Base-by-base conservation (phyloP, 2,329 filamentous ascomycete genomes). In the Cordyceps pruinosa region DNA sequence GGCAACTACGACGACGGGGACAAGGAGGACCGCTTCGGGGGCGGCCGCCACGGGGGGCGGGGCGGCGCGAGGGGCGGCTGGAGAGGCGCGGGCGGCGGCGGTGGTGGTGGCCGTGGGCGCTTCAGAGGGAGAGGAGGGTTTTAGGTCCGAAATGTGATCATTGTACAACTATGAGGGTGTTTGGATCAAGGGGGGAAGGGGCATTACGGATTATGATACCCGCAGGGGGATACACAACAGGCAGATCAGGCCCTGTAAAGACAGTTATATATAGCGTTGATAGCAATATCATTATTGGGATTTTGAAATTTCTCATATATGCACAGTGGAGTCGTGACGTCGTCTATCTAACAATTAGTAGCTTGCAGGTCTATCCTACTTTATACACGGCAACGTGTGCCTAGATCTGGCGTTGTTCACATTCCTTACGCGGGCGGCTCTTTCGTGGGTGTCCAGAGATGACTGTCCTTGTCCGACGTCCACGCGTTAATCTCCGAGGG, bases 391-490 rank as follows among this genome's bases (percentile, higher is more conserved):
- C 46, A 32, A 44, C 26, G 21, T 45, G 28, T 49, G 46, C 28
- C 28, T 35, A 32, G 19, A 13, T 26, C 21, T 23, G 6, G 25
- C 34, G 46, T 8, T 21, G 8, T 42, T 25, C 5, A 1, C 6
- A 8, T 5, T 19, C 9, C 12, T 34, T 48, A 53, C 5, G 49
- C 28, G 35, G 47, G 13, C 10, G 41, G 34, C 19, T 56, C 55
- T 44, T 55, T 44, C 32, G 70, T 63, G 15, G 66, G 63, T 32
- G 64, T 72, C 81, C 79, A 74, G 61, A 81, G 66, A 69, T 78
- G 72, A 51, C 76, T 64, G 39, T 77, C 66, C 12, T 73, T 63
- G 45, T 78, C 67, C 62, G 75, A 65, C 59, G 68, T 68, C 73
- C 73, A 75, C 19, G 74, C 71, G 55, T 75, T 74, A 45, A 66